Base-by-base conservation (phyloP, 148 eudicot genomes). In the Heliosperma pusillum region DNA sequence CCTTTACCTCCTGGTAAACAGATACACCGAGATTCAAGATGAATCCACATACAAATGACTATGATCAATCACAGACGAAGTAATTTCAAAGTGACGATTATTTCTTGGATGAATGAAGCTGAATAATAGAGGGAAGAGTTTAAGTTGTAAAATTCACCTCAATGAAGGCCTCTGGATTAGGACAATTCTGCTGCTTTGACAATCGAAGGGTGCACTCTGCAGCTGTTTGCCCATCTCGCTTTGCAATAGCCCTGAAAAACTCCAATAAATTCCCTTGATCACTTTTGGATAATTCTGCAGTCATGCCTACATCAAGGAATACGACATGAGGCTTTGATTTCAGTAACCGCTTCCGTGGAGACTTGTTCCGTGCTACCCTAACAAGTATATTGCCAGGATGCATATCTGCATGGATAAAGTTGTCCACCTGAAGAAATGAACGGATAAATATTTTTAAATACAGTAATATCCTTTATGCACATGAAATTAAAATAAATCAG, bases 361-460 rank as follows among this genome's bases (percentile, higher is more conserved):
- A 79, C 71, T 76, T 79, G 74, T 59, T 79, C 33, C 56, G 80
- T 61, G 75, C 77, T 68, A 76, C 80, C 52, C 86, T 72, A 27
- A 83, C 86, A 70, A 83, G 86, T 57, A 83, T 83, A 74, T 83
- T 83, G 78, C 86, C 86, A 77, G 86, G 86, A 83, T 83, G 86
- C 78, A 83, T 74, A 66, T 83, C 83, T 25, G 86, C 86, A 71
- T 83, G 86, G 69, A 83, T 75, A 57, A 83, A 83, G 73, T 83
- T 83, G 76, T 83, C 86, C 73, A 83, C 81, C 86, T 83, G 79
- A 44, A 74, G 44, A 66, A 65, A 63, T 27, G 53, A 65, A 66
- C 63, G 10, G 52, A 66, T 15, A 13, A 20, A 63, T 36, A 77
- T 30, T 10, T 17, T 27, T 69, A 44, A 7, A 66, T 47, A 27